Evolutionary conservation across 768 basidiomycete genomes (phyloP), one percentile per base, ranked within the genome.

Genomic region (Leccinum broughii): DNA sequence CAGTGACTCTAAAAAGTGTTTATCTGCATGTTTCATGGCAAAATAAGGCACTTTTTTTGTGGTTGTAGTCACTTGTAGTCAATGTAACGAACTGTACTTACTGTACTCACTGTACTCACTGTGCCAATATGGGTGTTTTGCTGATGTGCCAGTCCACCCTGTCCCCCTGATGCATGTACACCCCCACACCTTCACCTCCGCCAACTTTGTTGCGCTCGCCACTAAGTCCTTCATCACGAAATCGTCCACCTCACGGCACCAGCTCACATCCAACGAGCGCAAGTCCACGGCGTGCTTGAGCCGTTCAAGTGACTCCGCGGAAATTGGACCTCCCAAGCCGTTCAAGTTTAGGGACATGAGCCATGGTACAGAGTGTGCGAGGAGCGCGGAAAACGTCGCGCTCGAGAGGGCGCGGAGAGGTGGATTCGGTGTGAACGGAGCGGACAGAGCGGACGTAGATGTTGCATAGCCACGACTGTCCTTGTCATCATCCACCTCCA

Each of bases 171-270:
- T 64, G 7, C 75, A 72, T 63, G 80, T 83, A 62, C 84, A 84
- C 7, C 85, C 85, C 77, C 79, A 87, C 11, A 84, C 80, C 58
- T 77, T 82, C 64, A 88, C 67, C 37, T 78, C 76, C 58, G 71
- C 64, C 22, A 88, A 59, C 24, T 74, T 67, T 0, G 68, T 55
- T 56, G 82, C 81, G 1, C 68, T 74, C 13, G 82, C 77, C 48
- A 94, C 67, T 64, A 94, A 75, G 14, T 77, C 82, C 72, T 91
- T 88, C 62, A 98, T 75, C 3, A 89, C 80, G 68, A 90, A 95
- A 73, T 98, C 90, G 60, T 95, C 89, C 44, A 91, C 80, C 22
- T 83, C 81, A 52, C 95, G 77, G 66, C 94, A 94, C 84, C 90
- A 98, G 1, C 95, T 89, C 3, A 95, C 74, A 68, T 98, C 91